phyloP scores from a whole-genome alignment of 2,329 filamentous ascomycete genomes.

The Ophiocordyceps unilateralis region DNA sequence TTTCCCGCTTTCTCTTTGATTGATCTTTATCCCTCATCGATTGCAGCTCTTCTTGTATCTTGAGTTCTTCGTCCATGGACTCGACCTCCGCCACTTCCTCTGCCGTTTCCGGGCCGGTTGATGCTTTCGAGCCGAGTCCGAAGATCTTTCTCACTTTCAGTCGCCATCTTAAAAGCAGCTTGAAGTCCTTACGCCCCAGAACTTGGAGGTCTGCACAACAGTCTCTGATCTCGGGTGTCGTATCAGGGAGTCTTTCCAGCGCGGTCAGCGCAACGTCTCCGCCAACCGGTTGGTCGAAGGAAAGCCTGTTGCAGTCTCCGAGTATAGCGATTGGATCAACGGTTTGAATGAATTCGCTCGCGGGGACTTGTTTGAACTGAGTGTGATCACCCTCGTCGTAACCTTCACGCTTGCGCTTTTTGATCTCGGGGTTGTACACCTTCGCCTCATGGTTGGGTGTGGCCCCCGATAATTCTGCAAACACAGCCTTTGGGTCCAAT shows the following conservation, averaged over 20 bases:
- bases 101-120: conserved; percentile 22
- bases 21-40: conserved; percentile 64
- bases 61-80: conserved; percentile 86
- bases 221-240: conserved; percentile 61
- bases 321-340: conserved; percentile 85
- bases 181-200: conserved; percentile 86
- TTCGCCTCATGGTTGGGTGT: conserved; percentile 93
- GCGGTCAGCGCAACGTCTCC: conserved; percentile 77
- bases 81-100: conserved; percentile 69
- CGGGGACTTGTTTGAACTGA: conserved; percentile 76
- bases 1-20: conserved; percentile 64
- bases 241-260: conserved; percentile 71
- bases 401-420: conserved; percentile 94
- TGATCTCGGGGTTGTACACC: conserved; percentile 92
- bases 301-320: conserved; percentile 67
- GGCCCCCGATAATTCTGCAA: conserved; percentile 74
- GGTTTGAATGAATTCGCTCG: conserved; percentile 88
- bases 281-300: conserved; percentile 63
- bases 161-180: conserved; percentile 75
- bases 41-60: conserved; percentile 76
- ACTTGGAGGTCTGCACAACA: conserved; percentile 79
- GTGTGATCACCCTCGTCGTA: conserved; percentile 94
- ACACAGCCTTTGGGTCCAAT: conserved; percentile 75
- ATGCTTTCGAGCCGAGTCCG: conserved; percentile 65
- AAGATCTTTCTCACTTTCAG: conserved; percentile 81